Conservation (phyloP, 139 green algal species). For the Ostreobium quekettii region DNA sequence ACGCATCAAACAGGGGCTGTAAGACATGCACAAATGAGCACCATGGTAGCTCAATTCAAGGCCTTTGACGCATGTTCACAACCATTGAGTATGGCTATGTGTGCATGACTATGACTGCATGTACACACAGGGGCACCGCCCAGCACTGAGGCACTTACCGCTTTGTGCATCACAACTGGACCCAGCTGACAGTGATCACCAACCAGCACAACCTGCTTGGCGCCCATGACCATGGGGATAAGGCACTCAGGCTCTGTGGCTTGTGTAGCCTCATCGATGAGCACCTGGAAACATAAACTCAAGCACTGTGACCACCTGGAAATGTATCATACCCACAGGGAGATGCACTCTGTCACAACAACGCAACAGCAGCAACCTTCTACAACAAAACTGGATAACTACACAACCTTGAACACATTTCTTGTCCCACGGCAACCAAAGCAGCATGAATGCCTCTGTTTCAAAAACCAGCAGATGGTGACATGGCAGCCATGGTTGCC, state of each 20-base stretch:
- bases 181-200: slow-evolving; percentile 96
- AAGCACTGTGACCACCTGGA: slow-evolving; percentile 1
- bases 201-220: slow-evolving; percentile 90
- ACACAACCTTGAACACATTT: neutral
- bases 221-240: slow-evolving; percentile 90
- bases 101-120: no score
- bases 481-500: no score
- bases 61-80: no score
- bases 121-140: no score
- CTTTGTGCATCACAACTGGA: slow-evolving; percentile 79
- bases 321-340: no score
- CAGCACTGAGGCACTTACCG: no score
- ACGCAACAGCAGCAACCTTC: neutral
- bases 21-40: no score
- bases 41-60: no score
- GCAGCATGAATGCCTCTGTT: neutral
- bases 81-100: no score
- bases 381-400: neutral
- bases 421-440: neutral
- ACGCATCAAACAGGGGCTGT: no score
- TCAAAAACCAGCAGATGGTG: neutral
- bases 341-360: neutral
- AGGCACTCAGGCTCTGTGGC: slow-evolving; percentile 88
- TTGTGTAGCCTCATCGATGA: slow-evolving; percentile 94
- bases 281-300: slow-evolving; percentile 42